Conservation (phyloP, 2,329 filamentous ascomycete species). For the Malbranchea zuffiana region DNA sequence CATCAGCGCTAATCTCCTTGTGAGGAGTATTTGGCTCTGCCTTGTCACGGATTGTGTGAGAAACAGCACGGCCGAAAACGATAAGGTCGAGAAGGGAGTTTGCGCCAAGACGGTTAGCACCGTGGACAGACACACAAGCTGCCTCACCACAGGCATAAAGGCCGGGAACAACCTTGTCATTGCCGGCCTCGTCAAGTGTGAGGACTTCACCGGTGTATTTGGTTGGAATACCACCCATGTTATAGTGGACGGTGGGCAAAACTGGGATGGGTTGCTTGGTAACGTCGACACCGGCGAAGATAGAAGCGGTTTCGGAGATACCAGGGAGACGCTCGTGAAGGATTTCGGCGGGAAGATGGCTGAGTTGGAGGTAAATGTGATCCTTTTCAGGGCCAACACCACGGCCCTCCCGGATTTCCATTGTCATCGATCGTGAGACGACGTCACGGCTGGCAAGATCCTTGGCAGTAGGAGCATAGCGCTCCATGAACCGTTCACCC, state of each 20-base stretch:
- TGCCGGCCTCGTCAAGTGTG: constrained; percentile 71
- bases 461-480: constrained; percentile 94
- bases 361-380: constrained; percentile 96
- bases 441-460: constrained; percentile 94
- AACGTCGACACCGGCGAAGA: constrained; percentile 95
- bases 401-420: constrained; percentile 95
- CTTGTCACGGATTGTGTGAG: constrained; percentile 92
- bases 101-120: constrained; percentile 92
- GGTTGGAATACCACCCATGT: constrained; percentile 98
- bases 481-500: constrained; percentile 98
- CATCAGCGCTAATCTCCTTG: constrained; percentile 70
- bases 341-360: constrained; percentile 82
- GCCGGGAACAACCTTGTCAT: constrained; percentile 88
- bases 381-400: constrained; percentile 96
- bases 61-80: constrained; percentile 94
- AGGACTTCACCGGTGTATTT: constrained; percentile 95
- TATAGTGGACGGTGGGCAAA: constrained; percentile 95
- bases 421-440: constrained; percentile 93
- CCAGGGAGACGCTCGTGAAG: constrained; percentile 93
- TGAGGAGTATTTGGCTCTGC: constrained; percentile 73
- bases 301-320: constrained; percentile 96
- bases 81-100: constrained; percentile 97
- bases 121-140: constrained; percentile 94
- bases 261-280: constrained; percentile 95
- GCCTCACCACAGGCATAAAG: constrained; percentile 96